These are phyloP conservation scores for Fusarium tanahbumbuense DNA, from an alignment of 2,329 filamentous ascomycete genomes.

Conservation along the genomic window DNA sequence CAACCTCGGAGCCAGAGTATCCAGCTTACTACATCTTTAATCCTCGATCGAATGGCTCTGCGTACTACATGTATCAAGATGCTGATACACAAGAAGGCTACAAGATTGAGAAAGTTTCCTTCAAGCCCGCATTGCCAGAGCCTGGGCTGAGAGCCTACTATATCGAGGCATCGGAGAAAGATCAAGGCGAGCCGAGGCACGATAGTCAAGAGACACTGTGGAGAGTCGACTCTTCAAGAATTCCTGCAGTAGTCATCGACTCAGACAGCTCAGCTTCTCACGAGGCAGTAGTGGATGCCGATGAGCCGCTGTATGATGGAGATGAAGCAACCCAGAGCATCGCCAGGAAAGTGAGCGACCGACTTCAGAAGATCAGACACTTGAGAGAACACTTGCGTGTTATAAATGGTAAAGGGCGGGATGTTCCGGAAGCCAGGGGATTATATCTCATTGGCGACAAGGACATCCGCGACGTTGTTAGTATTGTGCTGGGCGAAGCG, in stretches of 20 bases:
- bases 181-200: neutral
- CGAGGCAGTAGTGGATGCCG: neutral
- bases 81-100: conserved; percentile 15
- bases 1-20: neutral
- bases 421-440: conserved; percentile 18
- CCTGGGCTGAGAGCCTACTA: conserved; percentile 16
- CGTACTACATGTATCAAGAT: conserved; percentile 32
- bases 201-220: conserved; percentile 18
- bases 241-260: neutral
- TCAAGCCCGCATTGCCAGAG: conserved; percentile 18
- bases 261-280: neutral
- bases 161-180: conserved; percentile 27
- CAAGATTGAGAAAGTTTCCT: conserved; percentile 21
- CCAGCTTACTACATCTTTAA: conserved; percentile 38
- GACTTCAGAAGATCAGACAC: conserved; percentile 32
- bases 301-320: conserved; percentile 16
- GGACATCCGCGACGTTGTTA: conserved; percentile 43
- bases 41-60: conserved; percentile 22
- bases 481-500: conserved; percentile 36
- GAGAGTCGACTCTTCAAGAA: conserved; percentile 4
- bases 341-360: conserved; percentile 37
- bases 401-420: conserved; percentile 24
- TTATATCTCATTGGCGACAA: conserved; percentile 41
- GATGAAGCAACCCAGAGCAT: conserved; percentile 24
- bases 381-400: conserved; percentile 30